These are phyloP conservation scores for Penicillium rolfsii DNA, from an alignment of 2,329 filamentous ascomycete genomes.

Conservation along the genomic window DNA sequence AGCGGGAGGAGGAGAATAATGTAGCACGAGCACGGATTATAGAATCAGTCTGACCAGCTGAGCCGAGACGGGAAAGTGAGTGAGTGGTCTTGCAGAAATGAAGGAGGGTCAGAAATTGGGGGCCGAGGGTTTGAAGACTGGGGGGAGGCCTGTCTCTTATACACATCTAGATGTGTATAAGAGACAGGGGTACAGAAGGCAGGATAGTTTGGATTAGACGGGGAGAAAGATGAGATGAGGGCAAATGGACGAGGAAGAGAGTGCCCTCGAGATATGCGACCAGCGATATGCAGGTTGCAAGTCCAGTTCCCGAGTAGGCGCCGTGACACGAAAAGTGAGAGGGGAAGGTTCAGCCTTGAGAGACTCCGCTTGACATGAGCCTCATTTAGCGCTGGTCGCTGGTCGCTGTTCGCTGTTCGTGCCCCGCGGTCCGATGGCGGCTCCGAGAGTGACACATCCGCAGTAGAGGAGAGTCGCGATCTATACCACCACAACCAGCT, in stretches of 20 bases:
- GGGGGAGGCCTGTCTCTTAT: too few species aligned
- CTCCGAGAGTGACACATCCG: neutral
- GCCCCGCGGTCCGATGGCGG: slow-evolving; percentile 5
- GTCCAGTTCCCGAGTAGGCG: neutral
- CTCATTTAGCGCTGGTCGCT: slow-evolving; percentile 15
- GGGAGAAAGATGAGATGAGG: slow-evolving; percentile 4
- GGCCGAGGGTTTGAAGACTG: neutral
- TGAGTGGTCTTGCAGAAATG: slow-evolving; percentile 1
- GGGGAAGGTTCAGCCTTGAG: slow-evolving; percentile 12
- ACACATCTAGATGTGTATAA: too few species aligned
- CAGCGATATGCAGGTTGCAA: neutral
- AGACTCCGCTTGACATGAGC: slow-evolving; percentile 12
- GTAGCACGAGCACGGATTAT: neutral
- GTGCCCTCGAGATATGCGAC: neutral
- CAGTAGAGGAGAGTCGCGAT: neutral
- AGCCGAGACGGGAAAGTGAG: neutral
- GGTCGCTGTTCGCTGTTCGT: neutral
- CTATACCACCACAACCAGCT: too few species aligned
- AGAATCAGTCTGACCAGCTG: neutral
- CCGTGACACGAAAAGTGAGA: neutral
- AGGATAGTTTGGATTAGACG: neutral
- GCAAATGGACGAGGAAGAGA: neutral
- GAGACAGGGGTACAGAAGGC: neutral
- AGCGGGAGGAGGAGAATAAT: neutral
- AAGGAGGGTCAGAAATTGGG: slow-evolving; percentile 18